Evolutionary conservation across 768 basidiomycete species (phyloP).

Genomic region (Tylopilus sp.): DNA sequence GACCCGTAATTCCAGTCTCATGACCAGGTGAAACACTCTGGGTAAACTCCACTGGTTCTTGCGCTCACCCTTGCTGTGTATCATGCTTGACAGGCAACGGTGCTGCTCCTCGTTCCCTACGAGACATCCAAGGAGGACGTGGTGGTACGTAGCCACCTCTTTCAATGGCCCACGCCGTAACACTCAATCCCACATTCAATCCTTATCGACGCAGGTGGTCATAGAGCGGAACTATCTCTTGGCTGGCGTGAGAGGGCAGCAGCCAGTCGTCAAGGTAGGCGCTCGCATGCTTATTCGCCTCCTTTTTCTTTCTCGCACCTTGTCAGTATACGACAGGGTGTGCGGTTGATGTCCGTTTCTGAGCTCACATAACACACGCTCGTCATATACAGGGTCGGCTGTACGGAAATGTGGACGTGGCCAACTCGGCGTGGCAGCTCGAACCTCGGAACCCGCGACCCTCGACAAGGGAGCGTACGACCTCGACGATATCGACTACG

Average conservation of each 20-base stretch:
- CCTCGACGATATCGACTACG: constrained; percentile 68
- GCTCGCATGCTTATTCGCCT: neutral
- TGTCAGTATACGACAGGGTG: neutral
- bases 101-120: constrained; percentile 70
- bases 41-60: constrained; percentile 7
- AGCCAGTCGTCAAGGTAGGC: constrained; percentile 70
- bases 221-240: constrained; percentile 71
- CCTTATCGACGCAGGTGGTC: constrained; percentile 46
- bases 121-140: constrained; percentile 71
- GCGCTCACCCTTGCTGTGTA: constrained; percentile 16
- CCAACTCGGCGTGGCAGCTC: constrained; percentile 74
- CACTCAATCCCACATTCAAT: constrained; percentile 1
- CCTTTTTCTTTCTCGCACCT: neutral
- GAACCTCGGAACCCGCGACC: constrained; percentile 56
- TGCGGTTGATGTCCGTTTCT: neutral
- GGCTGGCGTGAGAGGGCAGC: constrained; percentile 67
- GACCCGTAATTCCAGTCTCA: constrained; percentile 56
- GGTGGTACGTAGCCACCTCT: constrained; percentile 42
- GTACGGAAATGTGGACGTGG: constrained; percentile 64
- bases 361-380: neutral
- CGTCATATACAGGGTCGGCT: constrained; percentile 55
- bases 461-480: constrained; percentile 66
- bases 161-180: neutral
- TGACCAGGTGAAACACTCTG: constrained; percentile 58
- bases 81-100: constrained; percentile 55